These are phyloP conservation scores for Phialophora expanda DNA, from an alignment of 2,329 filamentous ascomycete species.

Conservation along the genomic window DNA sequence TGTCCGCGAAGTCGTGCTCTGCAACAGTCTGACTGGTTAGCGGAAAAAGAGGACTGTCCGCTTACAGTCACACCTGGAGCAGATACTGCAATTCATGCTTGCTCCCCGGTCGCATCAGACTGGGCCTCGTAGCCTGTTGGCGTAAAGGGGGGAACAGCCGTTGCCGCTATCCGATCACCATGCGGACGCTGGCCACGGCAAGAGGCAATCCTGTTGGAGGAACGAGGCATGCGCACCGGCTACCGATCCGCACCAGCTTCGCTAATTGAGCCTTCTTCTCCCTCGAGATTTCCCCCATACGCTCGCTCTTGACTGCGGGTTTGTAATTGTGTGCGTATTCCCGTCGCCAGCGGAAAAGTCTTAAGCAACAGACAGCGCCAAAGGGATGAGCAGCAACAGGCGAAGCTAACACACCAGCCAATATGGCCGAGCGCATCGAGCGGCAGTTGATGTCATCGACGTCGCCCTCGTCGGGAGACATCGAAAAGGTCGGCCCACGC, in stretches of 20 bases:
- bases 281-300: constrained; percentile 5
- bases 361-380: constrained; percentile 4
- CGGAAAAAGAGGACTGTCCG: neutral
- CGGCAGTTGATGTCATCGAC: constrained; percentile 19
- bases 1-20: neutral
- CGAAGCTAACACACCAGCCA: neutral
- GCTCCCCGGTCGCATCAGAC: neutral
- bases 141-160: neutral
- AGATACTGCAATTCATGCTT: neutral
- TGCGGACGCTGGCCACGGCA: neutral
- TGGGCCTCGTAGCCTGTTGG: neutral
- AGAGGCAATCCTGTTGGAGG: constrained; percentile 11
- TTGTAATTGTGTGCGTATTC: constrained; percentile 16
- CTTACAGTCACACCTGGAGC: neutral
- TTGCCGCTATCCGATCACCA: constrained; percentile 17
- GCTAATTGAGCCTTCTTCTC: neutral
- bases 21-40: neutral
- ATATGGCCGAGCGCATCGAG: constrained; percentile 18
- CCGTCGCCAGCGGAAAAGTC: neutral
- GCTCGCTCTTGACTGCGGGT: neutral
- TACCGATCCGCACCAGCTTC: neutral
- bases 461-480: constrained; percentile 5
- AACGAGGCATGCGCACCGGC: neutral
- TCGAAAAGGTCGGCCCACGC: constrained; percentile 20
- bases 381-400: constrained; percentile 2